A percentile compares a stretch with the other conserved stretches of the same genome.
Conservation (phyloP, 495 filamentous ascomycete species). For the Hypoxylon crocopeplum region DNA sequence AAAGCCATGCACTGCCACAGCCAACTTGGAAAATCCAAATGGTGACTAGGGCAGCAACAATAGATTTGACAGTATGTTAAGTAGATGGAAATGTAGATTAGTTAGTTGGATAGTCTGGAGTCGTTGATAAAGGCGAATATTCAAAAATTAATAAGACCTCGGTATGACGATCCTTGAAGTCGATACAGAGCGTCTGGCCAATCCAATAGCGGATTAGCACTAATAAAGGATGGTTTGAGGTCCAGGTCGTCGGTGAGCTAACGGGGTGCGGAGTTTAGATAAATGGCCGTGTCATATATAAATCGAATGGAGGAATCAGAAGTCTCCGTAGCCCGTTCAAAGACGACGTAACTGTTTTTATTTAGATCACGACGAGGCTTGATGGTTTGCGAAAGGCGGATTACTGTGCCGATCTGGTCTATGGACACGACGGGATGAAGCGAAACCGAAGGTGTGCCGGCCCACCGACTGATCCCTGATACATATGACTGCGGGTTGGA, state of each 20-base stretch:
- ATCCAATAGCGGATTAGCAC: too few relatives aligned
- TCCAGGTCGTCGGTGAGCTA: too few relatives aligned
- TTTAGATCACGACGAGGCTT: too few relatives aligned
- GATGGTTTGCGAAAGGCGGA: neutral
- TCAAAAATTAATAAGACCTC: too few relatives aligned
- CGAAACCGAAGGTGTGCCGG: slow-evolving; percentile 25
- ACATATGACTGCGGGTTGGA: slow-evolving; percentile 11
- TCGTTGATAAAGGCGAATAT: too few relatives aligned
- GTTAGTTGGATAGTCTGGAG: neutral
- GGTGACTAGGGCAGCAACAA: neutral
- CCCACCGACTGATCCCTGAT: slow-evolving; percentile 24
- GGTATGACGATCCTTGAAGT: too few relatives aligned
- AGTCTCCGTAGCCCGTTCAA: neutral
- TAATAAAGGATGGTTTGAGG: too few relatives aligned
- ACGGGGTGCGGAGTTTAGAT: too few relatives aligned
- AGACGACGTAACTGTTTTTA: too few relatives aligned
- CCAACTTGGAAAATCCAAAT: slow-evolving; percentile 4
- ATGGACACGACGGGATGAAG: slow-evolving; percentile 10
- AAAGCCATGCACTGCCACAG: slow-evolving; percentile 8
- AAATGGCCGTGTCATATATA: too few relatives aligned
- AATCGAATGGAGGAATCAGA: neutral
- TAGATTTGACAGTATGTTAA: neutral
- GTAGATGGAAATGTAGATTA: neutral
- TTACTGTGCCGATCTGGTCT: slow-evolving; percentile 21
- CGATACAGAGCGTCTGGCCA: too few relatives aligned